A percentile compares a stretch with the other conserved stretches of the same genome.
Conservation (phyloP, 768 basidiomycete genomes). For the Pleurotus tuoliensis region DNA sequence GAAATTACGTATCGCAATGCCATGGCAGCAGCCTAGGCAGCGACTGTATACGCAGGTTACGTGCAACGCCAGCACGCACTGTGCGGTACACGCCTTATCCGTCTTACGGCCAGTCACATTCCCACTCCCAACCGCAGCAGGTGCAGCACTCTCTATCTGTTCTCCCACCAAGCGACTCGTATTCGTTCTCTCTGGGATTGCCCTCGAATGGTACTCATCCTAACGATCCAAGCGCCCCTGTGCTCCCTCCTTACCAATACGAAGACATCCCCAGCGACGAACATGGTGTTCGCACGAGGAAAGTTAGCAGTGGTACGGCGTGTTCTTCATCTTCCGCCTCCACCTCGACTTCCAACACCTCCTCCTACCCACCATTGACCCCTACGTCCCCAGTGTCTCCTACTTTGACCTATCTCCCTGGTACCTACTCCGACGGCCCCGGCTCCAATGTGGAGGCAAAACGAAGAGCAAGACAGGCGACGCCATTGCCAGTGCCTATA, state of each 20-base stretch:
- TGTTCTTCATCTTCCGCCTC: conserved; percentile 10
- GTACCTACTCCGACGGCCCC: conserved; percentile 9
- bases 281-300: conserved; percentile 7
- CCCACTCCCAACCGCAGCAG: conserved; percentile 1
- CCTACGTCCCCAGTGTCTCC: conserved; percentile 20
- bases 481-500: conserved; percentile 47
- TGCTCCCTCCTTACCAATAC: background rate
- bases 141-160: background rate
- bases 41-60: background rate
- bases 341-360: conserved; percentile 18
- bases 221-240: background rate
- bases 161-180: background rate
- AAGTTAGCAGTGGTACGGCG: conserved; percentile 8
- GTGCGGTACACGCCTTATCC: conserved; percentile 8
- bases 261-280: background rate
- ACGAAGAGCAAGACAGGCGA: conserved; percentile 29
- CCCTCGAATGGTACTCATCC: background rate
- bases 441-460: conserved; percentile 13
- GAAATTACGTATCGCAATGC: conserved; percentile 4
- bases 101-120: conserved; percentile 1
- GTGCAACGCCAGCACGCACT: background rate
- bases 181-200: background rate
- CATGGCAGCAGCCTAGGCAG: background rate
- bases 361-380: conserved; percentile 22
- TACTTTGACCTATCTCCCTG: conserved; percentile 12